A percentile compares a stretch with the other conserved stretches of the same genome.
Conservation (phyloP, 306 rosid genomes). For the Vicia faba region DNA sequence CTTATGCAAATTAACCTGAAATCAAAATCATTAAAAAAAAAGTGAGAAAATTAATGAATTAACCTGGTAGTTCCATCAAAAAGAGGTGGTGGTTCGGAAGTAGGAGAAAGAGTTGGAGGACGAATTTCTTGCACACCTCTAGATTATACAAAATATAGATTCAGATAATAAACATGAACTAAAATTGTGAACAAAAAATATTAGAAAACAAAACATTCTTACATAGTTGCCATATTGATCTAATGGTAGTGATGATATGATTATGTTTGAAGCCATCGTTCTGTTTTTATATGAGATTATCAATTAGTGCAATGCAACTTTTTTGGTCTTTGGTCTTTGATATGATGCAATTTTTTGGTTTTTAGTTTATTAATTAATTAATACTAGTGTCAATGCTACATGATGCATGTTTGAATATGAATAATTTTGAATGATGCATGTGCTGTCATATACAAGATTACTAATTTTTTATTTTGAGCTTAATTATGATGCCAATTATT, state of each 20-base stretch:
- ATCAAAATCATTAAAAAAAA: not conserved
- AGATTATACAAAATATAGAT: not conserved
- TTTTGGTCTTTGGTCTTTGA: not conserved
- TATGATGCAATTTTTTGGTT: not conserved
- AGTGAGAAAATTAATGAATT: not conserved
- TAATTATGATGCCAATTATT: too few species aligned
- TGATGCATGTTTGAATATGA: too few species aligned
- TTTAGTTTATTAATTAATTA: not conserved
- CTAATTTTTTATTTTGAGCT: too few species aligned
- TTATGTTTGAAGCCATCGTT: not conserved
- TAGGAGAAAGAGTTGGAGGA: slow-evolving; percentile 46
- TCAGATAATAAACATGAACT: not conserved
- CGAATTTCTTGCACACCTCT: slow-evolving; percentile 33
- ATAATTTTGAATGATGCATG: too few species aligned
- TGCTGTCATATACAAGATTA: too few species aligned
- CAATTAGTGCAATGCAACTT: not conserved
- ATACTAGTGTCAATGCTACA: not conserved
- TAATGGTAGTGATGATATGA: not conserved
- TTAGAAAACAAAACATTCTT: not conserved
- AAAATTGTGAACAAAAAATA: not conserved
- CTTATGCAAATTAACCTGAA: not conserved
- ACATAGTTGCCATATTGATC: slow-evolving; percentile 49
- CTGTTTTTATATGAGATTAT: slow-evolving; percentile 8
- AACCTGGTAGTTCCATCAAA: slow-evolving; percentile 79
- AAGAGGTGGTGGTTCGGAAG: slow-evolving; percentile 59